These are phyloP conservation scores for Mrakia blollopis DNA, from an alignment of 768 basidiomycete genomes.

Conservation along the genomic window DNA sequence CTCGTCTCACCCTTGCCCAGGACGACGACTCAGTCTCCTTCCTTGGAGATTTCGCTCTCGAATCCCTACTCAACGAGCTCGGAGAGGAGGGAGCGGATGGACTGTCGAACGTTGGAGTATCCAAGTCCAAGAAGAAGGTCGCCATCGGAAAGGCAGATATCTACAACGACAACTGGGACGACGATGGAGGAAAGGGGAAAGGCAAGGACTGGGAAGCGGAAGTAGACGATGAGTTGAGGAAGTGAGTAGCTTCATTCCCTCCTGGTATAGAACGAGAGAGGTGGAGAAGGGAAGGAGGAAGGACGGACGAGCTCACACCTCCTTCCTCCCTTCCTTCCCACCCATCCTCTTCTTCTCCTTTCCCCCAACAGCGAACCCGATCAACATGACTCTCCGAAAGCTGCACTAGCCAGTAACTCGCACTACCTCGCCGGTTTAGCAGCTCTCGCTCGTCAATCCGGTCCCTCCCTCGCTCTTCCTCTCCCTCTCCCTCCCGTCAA, in stretches of 20 bases:
- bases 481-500: background rate
- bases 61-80: constrained; percentile 23
- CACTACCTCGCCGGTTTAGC: constrained; percentile 24
- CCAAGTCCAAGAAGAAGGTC: constrained; percentile 3
- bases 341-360: background rate
- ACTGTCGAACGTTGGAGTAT: constrained; percentile 10
- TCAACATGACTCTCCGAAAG: constrained; percentile 9
- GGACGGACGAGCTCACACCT: background rate
- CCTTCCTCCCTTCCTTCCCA: background rate
- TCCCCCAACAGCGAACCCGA: background rate
- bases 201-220: constrained; percentile 27
- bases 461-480: background rate
- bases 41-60: constrained; percentile 28
- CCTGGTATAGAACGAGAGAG: too few relatives aligned
- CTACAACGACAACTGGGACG: constrained; percentile 32
- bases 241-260: background rate
- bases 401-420: background rate
- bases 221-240: constrained; percentile 16
- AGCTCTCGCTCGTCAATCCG: constrained; percentile 6
- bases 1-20: background rate
- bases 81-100: constrained; percentile 21
- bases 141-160: constrained; percentile 24
- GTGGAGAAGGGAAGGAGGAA: background rate
- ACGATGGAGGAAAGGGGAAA: constrained; percentile 3
- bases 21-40: constrained; percentile 22